Base-by-base conservation (phyloP, 495 filamentous ascomycete genomes). In the Hypoxylon lienhwacheense region DNA sequence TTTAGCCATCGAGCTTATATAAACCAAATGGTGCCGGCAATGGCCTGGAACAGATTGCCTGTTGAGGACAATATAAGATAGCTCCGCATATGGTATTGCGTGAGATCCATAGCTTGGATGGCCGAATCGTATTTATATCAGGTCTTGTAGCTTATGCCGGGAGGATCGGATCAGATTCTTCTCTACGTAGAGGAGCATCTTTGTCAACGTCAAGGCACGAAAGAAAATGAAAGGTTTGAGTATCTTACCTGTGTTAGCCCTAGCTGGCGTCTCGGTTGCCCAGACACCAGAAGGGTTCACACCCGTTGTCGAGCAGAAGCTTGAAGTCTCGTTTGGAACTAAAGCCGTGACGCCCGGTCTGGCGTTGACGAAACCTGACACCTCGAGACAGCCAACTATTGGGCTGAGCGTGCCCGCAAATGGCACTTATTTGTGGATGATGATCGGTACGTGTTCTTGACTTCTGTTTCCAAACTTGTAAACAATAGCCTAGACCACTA, bases 211-310 rank as follows among this genome's bases (percentile, higher is more conserved):
- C n/a, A n/a, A n/a, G n/a, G n/a, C n/a, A n/a, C n/a, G n/a, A n/a
- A n/a, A n/a, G n/a, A 64, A 61, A 6, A 66, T 66, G 64, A 66
- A 64, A 53, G 36, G 45, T 10, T 44, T 42, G 0, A 42, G 35
- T 35, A 58, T 66, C 17, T 28, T 66, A 2, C 63, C 62, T n/a
- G 47, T 51, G 1, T 16, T 65, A 2, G 34, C 61, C 10, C 35
- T 65, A 0, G 65, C 61, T n/a, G 33, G 65, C 17, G 17, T 60
- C 15, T 53, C 65, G 2, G 49, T 36, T 16, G 70, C 71, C 14
- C 72, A 77, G 55, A 79, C 76, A 1, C 76, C 76, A 0, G 31
- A 48, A 7, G 76, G 73, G 3, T 77, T 77, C 40, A 45, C 55
- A 0, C 76, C 74, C 1, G 59, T 24, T 1, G 73, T 75, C 5